Evolutionary conservation across 2,329 filamentous ascomycete species (phyloP), one percentile per base, ranked within the genome.

Genomic region (Fusarium decemcellulare): DNA sequence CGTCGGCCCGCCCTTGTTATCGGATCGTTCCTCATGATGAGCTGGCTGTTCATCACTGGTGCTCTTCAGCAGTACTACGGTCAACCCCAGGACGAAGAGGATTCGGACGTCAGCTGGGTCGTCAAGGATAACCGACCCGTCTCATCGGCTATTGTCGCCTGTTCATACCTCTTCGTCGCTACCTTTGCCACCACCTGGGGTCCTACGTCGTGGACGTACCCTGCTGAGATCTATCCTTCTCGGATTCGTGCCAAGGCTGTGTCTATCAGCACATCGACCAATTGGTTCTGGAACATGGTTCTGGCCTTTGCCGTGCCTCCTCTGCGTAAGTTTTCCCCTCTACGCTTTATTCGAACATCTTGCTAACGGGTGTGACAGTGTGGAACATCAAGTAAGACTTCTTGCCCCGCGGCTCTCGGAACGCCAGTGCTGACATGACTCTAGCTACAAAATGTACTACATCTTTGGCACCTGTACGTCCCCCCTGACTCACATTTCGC

Each of bases 391-490:
- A 89, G 74, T 76, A 66, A 66, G 71, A 30, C 16, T 5, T 10
- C 5, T 8, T 8, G 1, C 5, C 7, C 6, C 7, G 37, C 10
- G 27, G 5, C 9, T 59, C 9, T 59, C 9, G 12, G 6, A 12
- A 40, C 6, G 2, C 8, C 32, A 30, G 1, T 8, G n/a, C 61
- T 67, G n/a, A 70, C 44, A 29, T n/a, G 16, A 39, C 6, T 2
- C 11, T 59, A 67, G 72, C 78, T 90, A 82, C 81, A 84, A 87
- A 72, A 89, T 89, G 67, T 95, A 94, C 79, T 87, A 94, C 78
- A 84, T 95, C 68, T 95, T 95, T 75, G 93, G 86, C 12, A 85
- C 89, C 15, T 93, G 73, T 72, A 61, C 7, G 73, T 65, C 12
- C n/a, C 8, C 2, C 7, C 9, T 8, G 6, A 9, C 30, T 32